Percentiles rank a stretch among this genome's conserved stretches.
Conservation (phyloP, 164 flowering plant species). For the Stephania yunnanensis region DNA sequence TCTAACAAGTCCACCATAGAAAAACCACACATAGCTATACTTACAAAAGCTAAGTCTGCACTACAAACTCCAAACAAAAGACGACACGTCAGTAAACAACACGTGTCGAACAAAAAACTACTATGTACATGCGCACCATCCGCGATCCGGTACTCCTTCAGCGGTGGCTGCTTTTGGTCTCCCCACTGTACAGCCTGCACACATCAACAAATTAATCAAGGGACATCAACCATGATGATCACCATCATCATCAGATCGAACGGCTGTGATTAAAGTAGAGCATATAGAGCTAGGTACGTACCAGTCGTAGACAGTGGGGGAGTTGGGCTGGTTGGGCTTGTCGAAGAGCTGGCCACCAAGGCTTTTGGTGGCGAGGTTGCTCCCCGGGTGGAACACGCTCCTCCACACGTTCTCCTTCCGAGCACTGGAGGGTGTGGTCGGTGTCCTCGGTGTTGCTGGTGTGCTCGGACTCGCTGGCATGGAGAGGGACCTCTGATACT, state of each 20-base stretch:
- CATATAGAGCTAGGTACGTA: conserved; percentile 16
- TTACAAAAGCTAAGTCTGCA: background rate
- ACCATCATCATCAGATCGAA: background rate
- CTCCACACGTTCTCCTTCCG: conserved; percentile 89
- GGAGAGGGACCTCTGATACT: conserved; percentile 50
- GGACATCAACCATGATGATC: too few species aligned
- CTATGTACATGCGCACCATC: background rate
- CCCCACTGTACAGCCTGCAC: conserved; percentile 36
- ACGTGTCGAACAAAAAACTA: background rate
- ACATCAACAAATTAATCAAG: too few species aligned
- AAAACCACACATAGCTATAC: too few species aligned
- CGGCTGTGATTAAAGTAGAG: background rate
- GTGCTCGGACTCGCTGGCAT: conserved; percentile 50
- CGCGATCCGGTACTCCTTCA: conserved; percentile 4
- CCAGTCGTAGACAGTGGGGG: conserved; percentile 98
- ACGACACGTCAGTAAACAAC: background rate
- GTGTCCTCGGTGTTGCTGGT: conserved; percentile 53
- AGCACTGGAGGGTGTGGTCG: conserved; percentile 46
- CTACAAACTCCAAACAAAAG: background rate
- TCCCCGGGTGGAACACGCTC: conserved; percentile 94
- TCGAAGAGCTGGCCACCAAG: conserved; percentile 62
- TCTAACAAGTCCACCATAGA: too few species aligned
- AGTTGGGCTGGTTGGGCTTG: conserved; percentile 62
- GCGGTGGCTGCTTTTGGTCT: conserved; percentile 32
- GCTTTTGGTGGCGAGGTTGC: conserved; percentile 71